Evolutionary conservation across 2,329 filamentous ascomycete genomes (phyloP), one percentile per base, ranked within the genome.

Genomic region (Stagonosporopsis tanaceti): DNA sequence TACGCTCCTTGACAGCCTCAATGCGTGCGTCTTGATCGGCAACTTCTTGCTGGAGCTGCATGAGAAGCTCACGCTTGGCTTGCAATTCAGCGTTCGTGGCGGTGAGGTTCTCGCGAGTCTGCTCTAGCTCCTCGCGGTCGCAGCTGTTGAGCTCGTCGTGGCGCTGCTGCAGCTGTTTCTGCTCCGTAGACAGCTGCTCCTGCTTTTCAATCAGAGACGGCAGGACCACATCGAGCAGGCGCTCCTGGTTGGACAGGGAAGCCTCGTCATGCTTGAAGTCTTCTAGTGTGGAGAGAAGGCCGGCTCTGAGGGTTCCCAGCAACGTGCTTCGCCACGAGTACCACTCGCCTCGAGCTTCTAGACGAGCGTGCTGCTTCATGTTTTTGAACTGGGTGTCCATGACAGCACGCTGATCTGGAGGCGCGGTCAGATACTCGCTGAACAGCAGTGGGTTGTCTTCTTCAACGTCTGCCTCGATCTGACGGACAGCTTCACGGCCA

Each of bases 381-480:
- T 98, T 97, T 76, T 96, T 95, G 82, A 99, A 95, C 73, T 98
- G 93, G 64, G 91, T 95, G 78, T 99, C 94, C 89, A 99, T 96
- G 50, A 96, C 83, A 3, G 87, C 79, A 70, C 91, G 93, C 72
- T 96, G 88, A 61, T 96, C 92, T 0, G 92, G 87, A 0, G 91
- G 86, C 25, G 94, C 94, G 9, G 89, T 88, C 62, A 96, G 87
- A 73, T 99, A 99, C 73, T 98, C 95, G 57, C 87, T 88, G 78
- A 99, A 97, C 1, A 99, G 82, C 0, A 92, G 87, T 8, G 95
- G 95, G 69, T 97, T 97, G 56, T 97, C 92, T 62, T 92, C 89
- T 60, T 91, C 88, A 0, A 93, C 96, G 71, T 96, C 92, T 0
- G 84, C 87, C 74, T 98, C 95, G 57, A 99, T 96, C 65, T 94